Evolutionary conservation across 768 basidiomycete genomes (phyloP).

Genomic region (Trametes villosa): DNA sequence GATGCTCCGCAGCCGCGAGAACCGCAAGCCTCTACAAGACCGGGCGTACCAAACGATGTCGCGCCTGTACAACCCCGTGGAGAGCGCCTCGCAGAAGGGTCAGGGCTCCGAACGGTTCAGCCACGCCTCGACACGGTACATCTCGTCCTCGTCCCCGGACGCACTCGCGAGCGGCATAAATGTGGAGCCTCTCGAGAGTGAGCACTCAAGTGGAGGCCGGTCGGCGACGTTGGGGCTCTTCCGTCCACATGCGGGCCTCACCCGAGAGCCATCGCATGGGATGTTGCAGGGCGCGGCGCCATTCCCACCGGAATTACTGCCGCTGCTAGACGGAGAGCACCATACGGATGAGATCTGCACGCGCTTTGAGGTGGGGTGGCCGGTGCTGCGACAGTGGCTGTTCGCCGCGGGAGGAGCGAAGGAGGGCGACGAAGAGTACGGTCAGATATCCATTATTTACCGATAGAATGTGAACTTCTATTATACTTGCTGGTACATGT

Average conservation of each 20-base stretch:
- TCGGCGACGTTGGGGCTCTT: slow-evolving; percentile 35
- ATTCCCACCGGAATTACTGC: slow-evolving; percentile 60
- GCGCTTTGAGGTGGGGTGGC: slow-evolving; percentile 84
- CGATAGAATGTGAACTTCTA: slow-evolving; percentile 41
- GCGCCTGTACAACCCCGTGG: slow-evolving; percentile 12
- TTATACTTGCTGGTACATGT: slow-evolving; percentile 12
- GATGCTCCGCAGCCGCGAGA: slow-evolving; percentile 56
- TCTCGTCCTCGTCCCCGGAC: slow-evolving; percentile 15
- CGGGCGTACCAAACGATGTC: slow-evolving; percentile 31
- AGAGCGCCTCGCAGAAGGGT: slow-evolving; percentile 7
- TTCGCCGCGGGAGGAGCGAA: slow-evolving; percentile 59
- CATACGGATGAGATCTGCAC: slow-evolving; percentile 91
- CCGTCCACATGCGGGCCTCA: slow-evolving; percentile 47
- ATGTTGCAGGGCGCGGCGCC: slow-evolving; percentile 31
- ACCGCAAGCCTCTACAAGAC: slow-evolving; percentile 28
- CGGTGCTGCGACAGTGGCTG: slow-evolving; percentile 75
- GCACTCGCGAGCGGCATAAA: not conserved
- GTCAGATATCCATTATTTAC: slow-evolving; percentile 79
- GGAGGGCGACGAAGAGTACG: slow-evolving; percentile 65
- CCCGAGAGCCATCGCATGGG: slow-evolving; percentile 56
- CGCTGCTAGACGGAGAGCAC: slow-evolving; percentile 84
- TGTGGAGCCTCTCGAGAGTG: slow-evolving; percentile 28
- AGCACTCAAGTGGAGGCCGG: slow-evolving; percentile 33
- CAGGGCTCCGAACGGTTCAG: not conserved
- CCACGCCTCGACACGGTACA: slow-evolving; percentile 7